Conservation (phyloP, 148 eudicot genomes). For the Nepenthes gracilis region DNA sequence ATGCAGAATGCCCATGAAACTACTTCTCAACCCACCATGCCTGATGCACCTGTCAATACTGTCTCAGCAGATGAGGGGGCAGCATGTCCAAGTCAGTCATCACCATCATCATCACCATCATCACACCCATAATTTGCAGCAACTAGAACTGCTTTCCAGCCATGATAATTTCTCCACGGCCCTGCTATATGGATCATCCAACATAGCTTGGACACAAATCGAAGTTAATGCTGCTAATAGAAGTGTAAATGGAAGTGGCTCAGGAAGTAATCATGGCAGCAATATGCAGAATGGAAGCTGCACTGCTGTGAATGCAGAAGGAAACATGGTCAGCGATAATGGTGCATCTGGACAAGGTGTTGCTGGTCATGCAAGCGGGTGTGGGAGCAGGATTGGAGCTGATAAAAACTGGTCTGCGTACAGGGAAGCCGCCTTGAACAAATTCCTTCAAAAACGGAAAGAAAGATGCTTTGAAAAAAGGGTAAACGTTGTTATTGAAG, state of each 20-base stretch:
- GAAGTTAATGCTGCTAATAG: slow-evolving; percentile 45
- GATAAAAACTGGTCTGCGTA: slow-evolving; percentile 34
- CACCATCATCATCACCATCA: slow-evolving; percentile 54
- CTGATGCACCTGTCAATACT: slow-evolving; percentile 12
- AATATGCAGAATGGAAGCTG: slow-evolving; percentile 36
- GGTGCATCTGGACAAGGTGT: slow-evolving; percentile 24
- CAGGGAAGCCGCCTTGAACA: slow-evolving; percentile 52
- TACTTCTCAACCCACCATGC: slow-evolving; percentile 11
- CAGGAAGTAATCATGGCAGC: slow-evolving; percentile 68
- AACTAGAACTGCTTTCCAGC: slow-evolving; percentile 19
- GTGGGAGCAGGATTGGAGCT: slow-evolving; percentile 32
- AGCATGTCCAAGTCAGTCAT: slow-evolving; percentile 37
- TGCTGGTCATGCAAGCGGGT: slow-evolving; percentile 30
- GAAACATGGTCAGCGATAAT: slow-evolving; percentile 28
- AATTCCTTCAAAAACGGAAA: slow-evolving; percentile 53
- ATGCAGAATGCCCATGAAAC: slow-evolving; percentile 13
- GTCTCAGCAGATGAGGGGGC: slow-evolving; percentile 7
- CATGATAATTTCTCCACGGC: slow-evolving; percentile 22
- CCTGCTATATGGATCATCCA: slow-evolving; percentile 31
- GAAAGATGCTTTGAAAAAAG: slow-evolving; percentile 64
- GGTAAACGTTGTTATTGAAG: slow-evolving; percentile 23
- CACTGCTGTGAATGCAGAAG: slow-evolving; percentile 26
- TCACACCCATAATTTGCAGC: slow-evolving; percentile 31
- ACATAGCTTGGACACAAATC: slow-evolving; percentile 9
- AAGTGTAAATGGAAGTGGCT: slow-evolving; percentile 45